These are phyloP conservation scores for Talaromyces verruculosus DNA, from an alignment of 2,329 filamentous ascomycete species.

Conservation along the genomic window DNA sequence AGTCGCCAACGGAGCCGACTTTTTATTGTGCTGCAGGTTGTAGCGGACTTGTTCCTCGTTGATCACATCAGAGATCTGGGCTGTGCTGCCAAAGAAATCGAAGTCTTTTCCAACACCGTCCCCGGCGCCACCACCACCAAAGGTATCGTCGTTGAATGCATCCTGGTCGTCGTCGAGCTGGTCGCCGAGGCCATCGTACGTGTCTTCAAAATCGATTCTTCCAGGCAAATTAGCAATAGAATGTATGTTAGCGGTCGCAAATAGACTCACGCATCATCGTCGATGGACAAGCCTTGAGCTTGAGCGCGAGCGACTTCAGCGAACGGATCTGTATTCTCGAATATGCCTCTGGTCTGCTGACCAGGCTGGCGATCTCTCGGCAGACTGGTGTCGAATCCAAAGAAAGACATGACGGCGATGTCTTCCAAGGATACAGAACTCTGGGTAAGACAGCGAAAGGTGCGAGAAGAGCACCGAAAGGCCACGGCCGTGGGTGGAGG, in stretches of 20 bases:
- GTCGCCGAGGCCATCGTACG: constrained; percentile 91
- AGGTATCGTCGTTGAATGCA: constrained; percentile 95
- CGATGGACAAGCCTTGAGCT: constrained; percentile 46
- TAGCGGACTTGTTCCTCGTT: constrained; percentile 88
- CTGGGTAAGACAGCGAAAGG: constrained; percentile 15
- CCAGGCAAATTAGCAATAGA: constrained; percentile 8
- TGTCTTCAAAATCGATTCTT: constrained; percentile 89
- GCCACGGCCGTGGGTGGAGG: constrained; percentile 12
- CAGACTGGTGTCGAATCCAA: constrained; percentile 75
- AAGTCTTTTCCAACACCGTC: constrained; percentile 78
- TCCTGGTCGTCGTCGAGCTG: constrained; percentile 89
- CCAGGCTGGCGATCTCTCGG: constrained; percentile 66
- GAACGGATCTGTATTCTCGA: constrained; percentile 87
- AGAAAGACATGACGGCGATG: constrained; percentile 73
- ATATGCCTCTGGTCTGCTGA: constrained; percentile 67
- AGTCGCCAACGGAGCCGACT: constrained; percentile 45
- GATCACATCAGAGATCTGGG: constrained; percentile 79
- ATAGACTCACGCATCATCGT: constrained; percentile 52
- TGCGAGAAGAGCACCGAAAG: constrained; percentile 20
- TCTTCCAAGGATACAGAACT: constrained; percentile 22
- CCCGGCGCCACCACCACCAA: constrained; percentile 56
- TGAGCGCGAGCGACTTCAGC: constrained; percentile 68
- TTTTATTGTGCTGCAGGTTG: constrained; percentile 67
- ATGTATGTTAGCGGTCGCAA: not conserved
- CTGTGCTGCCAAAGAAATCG: constrained; percentile 93